phyloP scores from a whole-genome alignment of 148 eudicot genomes.

The Vaccinium macrocarpon region DNA sequence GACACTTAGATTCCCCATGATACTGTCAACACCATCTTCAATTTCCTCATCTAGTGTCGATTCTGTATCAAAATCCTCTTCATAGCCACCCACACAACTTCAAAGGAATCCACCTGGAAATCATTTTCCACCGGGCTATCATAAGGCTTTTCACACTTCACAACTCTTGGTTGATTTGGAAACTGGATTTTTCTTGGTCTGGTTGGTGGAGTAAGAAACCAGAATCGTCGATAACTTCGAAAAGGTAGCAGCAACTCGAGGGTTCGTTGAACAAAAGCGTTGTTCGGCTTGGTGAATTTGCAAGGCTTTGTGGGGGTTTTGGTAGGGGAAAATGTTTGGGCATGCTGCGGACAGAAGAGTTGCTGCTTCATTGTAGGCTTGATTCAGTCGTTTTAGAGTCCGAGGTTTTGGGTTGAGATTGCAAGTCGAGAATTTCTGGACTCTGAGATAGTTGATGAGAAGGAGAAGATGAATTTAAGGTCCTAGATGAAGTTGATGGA shows the following conservation, averaged over 20 bases:
- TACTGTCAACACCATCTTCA: conserved; percentile 78
- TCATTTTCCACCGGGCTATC: conserved; percentile 21
- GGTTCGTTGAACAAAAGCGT: conserved; percentile 37
- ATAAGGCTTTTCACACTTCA: conserved; percentile 34
- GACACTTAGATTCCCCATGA: conserved; percentile 62
- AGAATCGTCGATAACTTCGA: conserved; percentile 28
- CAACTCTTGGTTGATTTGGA: conserved; percentile 27
- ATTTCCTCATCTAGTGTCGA: conserved; percentile 83
- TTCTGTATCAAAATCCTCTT: conserved; percentile 39
- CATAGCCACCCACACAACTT: neutral
- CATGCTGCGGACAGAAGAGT: conserved; percentile 84
- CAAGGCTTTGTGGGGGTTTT: conserved; percentile 55
- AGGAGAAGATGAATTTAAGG: conserved; percentile 73
- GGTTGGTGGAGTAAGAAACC: conserved; percentile 36
- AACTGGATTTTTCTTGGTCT: conserved; percentile 37
- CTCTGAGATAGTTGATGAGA: conserved; percentile 85
- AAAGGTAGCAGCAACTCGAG: conserved; percentile 64
- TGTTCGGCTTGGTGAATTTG: conserved; percentile 42
- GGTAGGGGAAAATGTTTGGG: conserved; percentile 74
- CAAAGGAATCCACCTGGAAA: conserved; percentile 21
- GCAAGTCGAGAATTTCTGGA: conserved; percentile 72
- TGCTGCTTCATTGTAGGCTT: conserved; percentile 92
- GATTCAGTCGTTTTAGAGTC: conserved; percentile 96
- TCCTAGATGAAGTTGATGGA: conserved; percentile 47
- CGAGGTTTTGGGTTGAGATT: conserved; percentile 76